Evolutionary conservation across 805 yeast genomes (phyloP), one percentile per base, ranked within the genome.

Genomic region (Wickerhamomyces mucosus): DNA sequence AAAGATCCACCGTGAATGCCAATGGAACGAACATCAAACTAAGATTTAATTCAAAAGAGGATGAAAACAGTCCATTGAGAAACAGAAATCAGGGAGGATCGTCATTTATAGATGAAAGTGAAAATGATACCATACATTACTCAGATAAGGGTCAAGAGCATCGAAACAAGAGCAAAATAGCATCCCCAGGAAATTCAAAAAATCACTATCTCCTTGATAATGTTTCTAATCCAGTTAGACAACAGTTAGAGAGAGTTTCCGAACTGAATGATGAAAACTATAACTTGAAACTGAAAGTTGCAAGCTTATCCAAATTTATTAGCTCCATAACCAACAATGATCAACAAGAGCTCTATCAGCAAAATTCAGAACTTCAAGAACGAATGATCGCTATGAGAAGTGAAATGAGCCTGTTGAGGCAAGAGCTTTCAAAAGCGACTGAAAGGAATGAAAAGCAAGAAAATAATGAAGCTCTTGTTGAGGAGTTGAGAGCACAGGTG

Each of bases 251-350:
- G 26, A 37, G 49, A 26, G 37, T 50, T 9, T 40, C 53, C 13
- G 48, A 50, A 35, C 51, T 66, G 20, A 52, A 58, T 34, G 51
- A 59, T 9, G 72, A 66, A 23, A 66, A 66, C 37, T 62, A 60
- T 40, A 61, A 61, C 32, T 49, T 66, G 39, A 66, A 63, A 39
- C 53, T 65, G 21, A 62, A 64, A 36, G 51, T 65, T 23, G 63
- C 67, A 3, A 59, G 65, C 4, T 47, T 64, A 19, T 57, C 59
- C 5, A 53, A 57, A 41, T 61, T 53, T 31, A 48, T 63, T 26
- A 54, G 60, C 29, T 58, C 59, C 15, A 47, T 48, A 7, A 37
- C 66, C 4, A 66, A 62, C 14, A 56, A 56, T 26, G 63, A 62
- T 22, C 59, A 59, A 26, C 51, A 53, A 22, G 57, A 55, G 20